Base-by-base conservation (phyloP, 1,284 basidiomycete genomes). In the Moesziomyces aphidis region DNA sequence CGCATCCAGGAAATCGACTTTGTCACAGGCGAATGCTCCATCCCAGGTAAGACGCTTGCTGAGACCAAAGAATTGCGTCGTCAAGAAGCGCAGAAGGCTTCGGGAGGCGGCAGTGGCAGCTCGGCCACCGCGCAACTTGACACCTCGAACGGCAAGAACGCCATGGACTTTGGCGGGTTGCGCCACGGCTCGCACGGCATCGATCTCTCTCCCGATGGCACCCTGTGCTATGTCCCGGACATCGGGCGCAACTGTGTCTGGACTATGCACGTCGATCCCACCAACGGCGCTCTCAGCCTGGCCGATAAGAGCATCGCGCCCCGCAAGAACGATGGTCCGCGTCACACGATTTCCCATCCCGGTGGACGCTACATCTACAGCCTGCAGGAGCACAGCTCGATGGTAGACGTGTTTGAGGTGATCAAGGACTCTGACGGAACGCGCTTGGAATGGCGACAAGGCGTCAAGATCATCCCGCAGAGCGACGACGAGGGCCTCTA, bases 211-310 rank as follows among this genome's bases (percentile, higher is more conserved):
- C 62, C 68, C 5, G 60, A 67, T 36, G 66, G 56, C 15, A 59
- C 26, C 23, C 24, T 71, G 36, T 57, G 53, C 54, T 63, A 51
- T 9, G 55, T 58, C 2, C 61, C 45, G 21, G 44, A 49, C 62
- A 86, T 85, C 46, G 86, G 86, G 3, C 80, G 86, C 15, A 86
- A 86, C 73, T 85, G 83, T 47, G 69, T 86, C 50, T 86, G 85
- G 80, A 76, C 84, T 7, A 85, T 85, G 74, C 67, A 79, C 36
- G 82, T 86, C 22, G 77, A 81, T 58, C 61, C 60, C 0, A 43
- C 42, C 34, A 64, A 80, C 55, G 60, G 84, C 17, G 58, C 67
- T 1, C 75, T 85, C 9, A 76, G 66, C 17, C 69, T 82, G 28
- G 82, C 79, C 10, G 79, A 81, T 24, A 85, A 86, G 75, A 82